Conservation (phyloP, 1,139 yeast genomes). For the Suhomyces choctaworum region DNA sequence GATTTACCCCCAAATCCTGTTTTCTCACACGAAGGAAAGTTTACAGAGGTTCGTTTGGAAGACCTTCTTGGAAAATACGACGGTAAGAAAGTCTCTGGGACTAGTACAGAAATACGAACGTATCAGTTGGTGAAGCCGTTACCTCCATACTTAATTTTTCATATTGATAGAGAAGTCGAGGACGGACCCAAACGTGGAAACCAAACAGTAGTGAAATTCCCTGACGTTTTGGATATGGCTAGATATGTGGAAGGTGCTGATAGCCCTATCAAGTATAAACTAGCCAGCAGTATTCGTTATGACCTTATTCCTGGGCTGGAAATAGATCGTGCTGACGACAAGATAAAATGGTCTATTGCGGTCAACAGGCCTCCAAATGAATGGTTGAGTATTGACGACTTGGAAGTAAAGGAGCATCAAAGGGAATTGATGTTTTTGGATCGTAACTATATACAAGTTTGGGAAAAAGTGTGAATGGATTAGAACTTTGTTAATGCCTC, state of each 20-base stretch:
- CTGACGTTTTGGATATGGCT: conserved; percentile 45
- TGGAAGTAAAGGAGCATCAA: conserved; percentile 47
- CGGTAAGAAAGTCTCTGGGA: conserved; percentile 23
- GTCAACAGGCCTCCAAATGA: conserved; percentile 32
- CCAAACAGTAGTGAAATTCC: conserved; percentile 65
- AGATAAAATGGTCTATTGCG: conserved; percentile 53
- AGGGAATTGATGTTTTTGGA: conserved; percentile 61
- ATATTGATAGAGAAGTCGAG: conserved; percentile 52
- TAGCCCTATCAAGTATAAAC: conserved; percentile 35
- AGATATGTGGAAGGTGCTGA: conserved; percentile 25
- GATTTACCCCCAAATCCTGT: conserved; percentile 60
- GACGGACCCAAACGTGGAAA: conserved; percentile 39
- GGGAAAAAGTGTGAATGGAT: conserved; percentile 44
- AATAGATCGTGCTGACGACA: conserved; percentile 27
- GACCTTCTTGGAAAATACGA: conserved; percentile 50
- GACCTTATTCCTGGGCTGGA: conserved; percentile 28
- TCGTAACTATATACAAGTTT: conserved; percentile 66
- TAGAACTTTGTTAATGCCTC: conserved; percentile 9
- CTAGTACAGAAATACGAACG: conserved; percentile 26
- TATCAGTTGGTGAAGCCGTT: conserved; percentile 40
- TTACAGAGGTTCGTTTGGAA: conserved; percentile 55
- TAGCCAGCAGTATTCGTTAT: conserved; percentile 55
- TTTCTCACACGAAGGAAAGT: conserved; percentile 39
- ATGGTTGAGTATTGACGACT: conserved; percentile 63
- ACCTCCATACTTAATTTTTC: conserved; percentile 58